Evolutionary conservation across 345 rosid species (phyloP).

Genomic region (Aquilaria malaccensis): DNA sequence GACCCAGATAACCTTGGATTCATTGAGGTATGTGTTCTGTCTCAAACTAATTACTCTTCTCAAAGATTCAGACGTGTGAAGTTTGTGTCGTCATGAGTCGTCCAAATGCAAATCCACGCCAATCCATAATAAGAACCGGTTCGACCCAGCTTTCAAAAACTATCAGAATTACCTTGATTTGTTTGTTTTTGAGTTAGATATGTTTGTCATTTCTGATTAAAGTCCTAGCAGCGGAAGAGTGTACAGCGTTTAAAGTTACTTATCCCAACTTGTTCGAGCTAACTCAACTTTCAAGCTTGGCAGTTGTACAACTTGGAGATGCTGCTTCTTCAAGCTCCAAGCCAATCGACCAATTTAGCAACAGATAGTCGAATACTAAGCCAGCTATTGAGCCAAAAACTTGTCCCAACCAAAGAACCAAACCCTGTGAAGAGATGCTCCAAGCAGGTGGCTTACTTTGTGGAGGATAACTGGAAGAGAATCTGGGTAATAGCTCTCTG

Average conservation of each 20-base stretch:
- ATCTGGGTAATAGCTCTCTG: slow-evolving; percentile 70
- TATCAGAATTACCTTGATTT: no score
- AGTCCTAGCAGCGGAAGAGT: no score
- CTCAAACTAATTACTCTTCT: no score
- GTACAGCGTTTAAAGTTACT: no score
- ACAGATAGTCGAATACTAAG: slow-evolving; percentile 52
- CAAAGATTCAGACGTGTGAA: no score
- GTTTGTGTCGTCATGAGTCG: no score
- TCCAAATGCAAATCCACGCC: no score
- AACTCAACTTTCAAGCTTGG: background rate
- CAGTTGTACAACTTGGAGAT: slow-evolving; percentile 68
- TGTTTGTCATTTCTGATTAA: no score
- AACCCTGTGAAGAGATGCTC: slow-evolving; percentile 48
- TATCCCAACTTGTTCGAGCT: background rate
- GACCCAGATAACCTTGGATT: slow-evolving; percentile 66
- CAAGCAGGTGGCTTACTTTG: slow-evolving; percentile 30
- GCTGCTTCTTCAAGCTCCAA: slow-evolving; percentile 63
- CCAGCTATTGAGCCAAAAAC: slow-evolving; percentile 62
- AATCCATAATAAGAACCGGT: no score
- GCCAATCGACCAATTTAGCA: slow-evolving; percentile 33
- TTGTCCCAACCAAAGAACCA: slow-evolving; percentile 57
- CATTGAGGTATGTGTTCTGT: slow-evolving; percentile 45
- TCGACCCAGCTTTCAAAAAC: no score
- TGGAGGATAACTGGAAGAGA: slow-evolving; percentile 80
- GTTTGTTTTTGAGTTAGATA: no score